These are phyloP conservation scores for Candida frijolesensis DNA, from an alignment of 1,139 yeast species.

Conservation along the genomic window DNA sequence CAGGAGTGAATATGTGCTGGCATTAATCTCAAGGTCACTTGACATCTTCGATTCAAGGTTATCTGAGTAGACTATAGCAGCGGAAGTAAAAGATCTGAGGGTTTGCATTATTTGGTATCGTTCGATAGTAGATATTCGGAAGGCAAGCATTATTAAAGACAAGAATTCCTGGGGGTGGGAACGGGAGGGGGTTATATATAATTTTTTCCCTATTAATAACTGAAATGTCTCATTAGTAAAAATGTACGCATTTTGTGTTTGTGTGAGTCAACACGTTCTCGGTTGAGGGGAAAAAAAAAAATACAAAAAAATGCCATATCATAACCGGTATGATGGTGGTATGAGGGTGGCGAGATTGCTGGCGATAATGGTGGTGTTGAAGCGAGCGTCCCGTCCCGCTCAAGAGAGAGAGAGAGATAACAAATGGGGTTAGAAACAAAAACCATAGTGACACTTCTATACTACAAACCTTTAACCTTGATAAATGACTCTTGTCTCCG, in stretches of 20 bases:
- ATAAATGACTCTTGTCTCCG: too few relatives aligned
- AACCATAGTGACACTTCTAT: too few relatives aligned
- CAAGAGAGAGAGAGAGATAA: too few relatives aligned
- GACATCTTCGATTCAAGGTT: neutral
- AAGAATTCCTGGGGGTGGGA: neutral
- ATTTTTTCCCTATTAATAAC: neutral
- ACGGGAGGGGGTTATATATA: neutral
- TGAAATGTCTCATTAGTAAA: too few relatives aligned
- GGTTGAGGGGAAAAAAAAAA: neutral
- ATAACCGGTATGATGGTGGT: too few relatives aligned
- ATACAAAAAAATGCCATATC: too few relatives aligned
- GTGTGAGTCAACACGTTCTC: neutral
- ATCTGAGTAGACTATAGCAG: neutral
- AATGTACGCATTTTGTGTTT: neutral
- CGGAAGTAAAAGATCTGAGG: neutral
- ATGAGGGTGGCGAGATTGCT: too few relatives aligned
- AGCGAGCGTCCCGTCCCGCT: too few relatives aligned
- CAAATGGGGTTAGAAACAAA: too few relatives aligned
- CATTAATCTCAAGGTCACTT: neutral
- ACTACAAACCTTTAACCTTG: too few relatives aligned
- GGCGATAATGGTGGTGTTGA: too few relatives aligned
- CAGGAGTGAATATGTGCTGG: neutral
- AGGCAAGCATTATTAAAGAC: neutral
- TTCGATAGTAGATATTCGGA: neutral
- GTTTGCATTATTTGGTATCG: neutral